phyloP scores from a whole-genome alignment of 768 basidiomycete genomes.

The Hypholoma sublateritium region DNA sequence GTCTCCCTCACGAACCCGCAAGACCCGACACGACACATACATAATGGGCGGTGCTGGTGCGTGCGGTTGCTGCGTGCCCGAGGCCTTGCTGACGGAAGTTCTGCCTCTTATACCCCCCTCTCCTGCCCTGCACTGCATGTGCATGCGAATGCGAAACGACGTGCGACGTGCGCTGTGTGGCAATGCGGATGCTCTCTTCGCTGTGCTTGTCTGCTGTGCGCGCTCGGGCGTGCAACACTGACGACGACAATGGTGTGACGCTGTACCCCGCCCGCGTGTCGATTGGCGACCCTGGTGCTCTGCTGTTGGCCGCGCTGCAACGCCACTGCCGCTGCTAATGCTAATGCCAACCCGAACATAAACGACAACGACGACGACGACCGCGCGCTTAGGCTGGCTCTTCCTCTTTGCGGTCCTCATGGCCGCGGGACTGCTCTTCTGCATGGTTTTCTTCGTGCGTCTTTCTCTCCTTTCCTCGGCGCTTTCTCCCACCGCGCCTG shows the following conservation, averaged over 20 bases:
- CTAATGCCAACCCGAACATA: background rate
- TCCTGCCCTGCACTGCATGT: too few relatives aligned
- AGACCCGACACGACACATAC: constrained; percentile 15
- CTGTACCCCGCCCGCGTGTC: too few relatives aligned
- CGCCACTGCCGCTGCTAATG: background rate
- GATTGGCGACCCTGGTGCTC: too few relatives aligned
- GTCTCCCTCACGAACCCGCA: background rate
- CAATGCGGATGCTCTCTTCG: too few relatives aligned
- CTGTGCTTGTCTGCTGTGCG: too few relatives aligned
- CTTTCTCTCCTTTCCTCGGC: background rate
- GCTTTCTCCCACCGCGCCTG: background rate
- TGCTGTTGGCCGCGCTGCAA: too few relatives aligned
- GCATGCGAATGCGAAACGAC: too few relatives aligned
- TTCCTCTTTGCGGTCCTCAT: constrained; percentile 96
- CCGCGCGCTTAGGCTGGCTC: constrained; percentile 72
- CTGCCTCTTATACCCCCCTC: too few relatives aligned
- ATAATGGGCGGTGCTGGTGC: constrained; percentile 44
- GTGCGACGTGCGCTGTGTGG: too few relatives aligned
- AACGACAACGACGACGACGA: background rate
- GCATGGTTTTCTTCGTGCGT: constrained; percentile 99
- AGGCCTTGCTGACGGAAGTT: too few relatives aligned
- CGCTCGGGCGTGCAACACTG: too few relatives aligned
- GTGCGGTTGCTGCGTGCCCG: constrained; percentile 11
- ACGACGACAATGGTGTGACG: too few relatives aligned
- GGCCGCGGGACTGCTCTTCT: constrained; percentile 94